Percentiles rank a stretch among this genome's conserved stretches.
Conservation (phyloP, 2,329 filamentous ascomycete species). For the Monilinia polystroma region DNA sequence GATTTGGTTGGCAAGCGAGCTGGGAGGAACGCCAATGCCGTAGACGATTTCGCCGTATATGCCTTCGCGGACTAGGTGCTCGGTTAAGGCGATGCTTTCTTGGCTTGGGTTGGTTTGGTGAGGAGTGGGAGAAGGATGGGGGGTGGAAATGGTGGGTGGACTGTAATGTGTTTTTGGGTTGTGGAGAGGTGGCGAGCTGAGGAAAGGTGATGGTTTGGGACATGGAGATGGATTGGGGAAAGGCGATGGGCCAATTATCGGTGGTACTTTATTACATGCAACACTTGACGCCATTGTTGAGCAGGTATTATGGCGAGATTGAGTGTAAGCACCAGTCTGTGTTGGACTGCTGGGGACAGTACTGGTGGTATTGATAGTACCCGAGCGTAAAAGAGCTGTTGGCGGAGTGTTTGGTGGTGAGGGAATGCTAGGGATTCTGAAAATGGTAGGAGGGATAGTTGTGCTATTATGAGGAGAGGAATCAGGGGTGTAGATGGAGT, state of each 20-base stretch:
- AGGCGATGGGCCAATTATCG: neutral
- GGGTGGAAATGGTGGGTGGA: neutral
- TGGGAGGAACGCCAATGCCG: neutral
- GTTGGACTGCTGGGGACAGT: neutral
- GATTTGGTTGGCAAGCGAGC: neutral
- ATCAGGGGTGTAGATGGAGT: neutral
- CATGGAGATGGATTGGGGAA: neutral
- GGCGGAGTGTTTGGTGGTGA: conserved; percentile 7
- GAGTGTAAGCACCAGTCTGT: neutral
- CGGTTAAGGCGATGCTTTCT: conserved; percentile 4
- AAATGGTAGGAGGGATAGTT: neutral
- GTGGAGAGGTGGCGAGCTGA: neutral
- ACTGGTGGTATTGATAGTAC: neutral
- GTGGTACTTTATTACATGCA: too few species aligned
- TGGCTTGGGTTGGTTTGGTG: neutral
- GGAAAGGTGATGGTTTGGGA: neutral
- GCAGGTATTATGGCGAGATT: neutral
- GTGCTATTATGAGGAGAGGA: neutral
- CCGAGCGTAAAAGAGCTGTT: neutral
- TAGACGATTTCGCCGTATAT: conserved; percentile 13
- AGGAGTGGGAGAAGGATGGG: neutral
- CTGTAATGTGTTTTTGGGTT: too few species aligned
- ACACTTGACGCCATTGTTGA: neutral
- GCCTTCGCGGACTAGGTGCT: conserved; percentile 12
- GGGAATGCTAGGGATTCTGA: neutral